Base-by-base conservation (phyloP, 768 basidiomycete genomes). In the Psilocybe azurescens region DNA sequence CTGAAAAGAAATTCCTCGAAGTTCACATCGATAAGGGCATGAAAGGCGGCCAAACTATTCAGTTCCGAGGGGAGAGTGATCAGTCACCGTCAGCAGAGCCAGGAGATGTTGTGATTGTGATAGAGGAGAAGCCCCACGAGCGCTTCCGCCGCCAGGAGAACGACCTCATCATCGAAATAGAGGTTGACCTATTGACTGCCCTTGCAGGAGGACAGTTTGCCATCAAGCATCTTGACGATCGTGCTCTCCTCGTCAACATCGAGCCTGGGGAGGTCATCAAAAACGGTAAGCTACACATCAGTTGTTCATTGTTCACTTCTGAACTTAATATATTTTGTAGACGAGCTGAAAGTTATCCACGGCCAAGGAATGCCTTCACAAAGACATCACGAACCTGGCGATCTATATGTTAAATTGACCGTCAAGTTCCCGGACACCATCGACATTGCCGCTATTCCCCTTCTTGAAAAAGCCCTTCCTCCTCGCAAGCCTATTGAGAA, bases 281-380 rank as follows among this genome's bases (percentile, higher is more conserved):
- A 79, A 89, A 97, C 68, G 94, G 97, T 97, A 69, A 64, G 90
- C 78, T 51, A 48, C 53, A 30, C 13, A 38, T n/a, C 4, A 2
- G 51, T 55, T 61, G 51, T 24, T 62, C 61, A 10, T 10, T n/a
- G 5, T 11, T 7, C 38, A 11, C 24, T 33, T 52, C 33, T 65
- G 14, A 67, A 20, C 44, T 61, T 59, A 36, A 36, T 36, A 16
- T 53, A 36, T 47, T 39, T 20, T 62, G 7, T 50, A 67, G 97
- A 91, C 63, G 89, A 91, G 48, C 72, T 95, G 71, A 98, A 97
- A 78, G 89, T 96, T 66, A 90, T 99, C 68, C 86, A 86, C 53
- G 93, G 92, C 4, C 96, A 99, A 78, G 97, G 97, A 64, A 99
- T 99, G 97, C 97, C 97, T 11, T 98, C 97, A 54, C 93, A 93